Percentiles rank a stretch among this genome's conserved stretches.
Evolutionary conservation across 1,284 basidiomycete species (phyloP).

Genomic region (Mycosarcoma mackinlayi): DNA sequence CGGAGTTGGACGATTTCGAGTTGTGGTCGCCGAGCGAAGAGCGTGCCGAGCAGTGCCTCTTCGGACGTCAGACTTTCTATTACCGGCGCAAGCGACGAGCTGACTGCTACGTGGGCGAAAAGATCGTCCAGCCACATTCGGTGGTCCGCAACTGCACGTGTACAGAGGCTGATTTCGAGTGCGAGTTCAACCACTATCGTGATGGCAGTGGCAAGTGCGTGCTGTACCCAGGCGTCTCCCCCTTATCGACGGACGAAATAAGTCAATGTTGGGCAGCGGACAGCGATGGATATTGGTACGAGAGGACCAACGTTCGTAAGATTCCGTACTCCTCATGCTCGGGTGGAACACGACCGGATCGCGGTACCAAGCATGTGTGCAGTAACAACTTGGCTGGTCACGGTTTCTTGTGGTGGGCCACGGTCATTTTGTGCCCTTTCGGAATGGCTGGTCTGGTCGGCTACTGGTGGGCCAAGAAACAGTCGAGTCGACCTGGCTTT

Average conservation of each 20-base stretch:
- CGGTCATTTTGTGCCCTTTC: slow-evolving; percentile 54
- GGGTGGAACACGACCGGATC: slow-evolving; percentile 60
- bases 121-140: slow-evolving; percentile 55
- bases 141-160: slow-evolving; percentile 58
- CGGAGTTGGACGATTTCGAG: slow-evolving; percentile 64
- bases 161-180: slow-evolving; percentile 65
- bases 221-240: slow-evolving; percentile 50
- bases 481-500: slow-evolving; percentile 58
- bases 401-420: slow-evolving; percentile 64
- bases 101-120: slow-evolving; percentile 63
- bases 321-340: slow-evolving; percentile 61
- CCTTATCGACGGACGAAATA: slow-evolving; percentile 41
- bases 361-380: slow-evolving; percentile 58
- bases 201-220: slow-evolving; percentile 57
- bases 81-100: slow-evolving; percentile 63
- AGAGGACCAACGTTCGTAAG: slow-evolving; percentile 62
- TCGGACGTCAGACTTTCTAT: slow-evolving; percentile 65
- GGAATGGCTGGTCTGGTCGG: slow-evolving; percentile 51
- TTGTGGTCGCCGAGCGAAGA: slow-evolving; percentile 66
- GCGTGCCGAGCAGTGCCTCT: slow-evolving; percentile 63
- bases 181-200: slow-evolving; percentile 67
- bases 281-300: slow-evolving; percentile 65
- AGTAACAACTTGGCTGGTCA: slow-evolving; percentile 43
- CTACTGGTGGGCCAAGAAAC: slow-evolving; percentile 72
- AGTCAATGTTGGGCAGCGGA: slow-evolving; percentile 56